phyloP scores from a whole-genome alignment of 441 rosid genomes.

The Populus tomentosa region DNA sequence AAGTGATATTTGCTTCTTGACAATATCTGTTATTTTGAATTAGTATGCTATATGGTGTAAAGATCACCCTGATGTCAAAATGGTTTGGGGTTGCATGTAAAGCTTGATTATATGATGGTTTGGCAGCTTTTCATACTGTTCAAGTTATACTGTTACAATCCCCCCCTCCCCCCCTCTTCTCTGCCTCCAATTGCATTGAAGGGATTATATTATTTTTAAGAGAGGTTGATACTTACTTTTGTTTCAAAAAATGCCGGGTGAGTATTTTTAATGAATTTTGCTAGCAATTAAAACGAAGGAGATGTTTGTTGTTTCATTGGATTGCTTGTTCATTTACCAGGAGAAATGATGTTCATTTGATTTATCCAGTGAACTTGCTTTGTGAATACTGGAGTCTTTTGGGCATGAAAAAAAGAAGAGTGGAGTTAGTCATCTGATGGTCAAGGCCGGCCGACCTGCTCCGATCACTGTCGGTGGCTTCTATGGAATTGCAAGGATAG shows the following conservation, averaged over 20 bases:
- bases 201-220: background rate
- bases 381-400: background rate
- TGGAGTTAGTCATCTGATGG: too few species aligned
- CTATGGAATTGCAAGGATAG: too few species aligned
- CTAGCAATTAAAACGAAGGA: too few species aligned
- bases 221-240: background rate
- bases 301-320: background rate
- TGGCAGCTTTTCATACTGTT: background rate
- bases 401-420: background rate
- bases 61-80: conserved; percentile 1
- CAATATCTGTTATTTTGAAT: background rate
- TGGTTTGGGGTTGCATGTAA: conserved; percentile 7
- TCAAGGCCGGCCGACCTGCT: too few species aligned
- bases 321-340: too few species aligned
- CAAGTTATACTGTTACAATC: background rate
- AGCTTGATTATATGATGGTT: background rate
- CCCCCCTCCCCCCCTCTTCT: background rate
- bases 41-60: background rate
- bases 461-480: too few species aligned
- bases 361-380: background rate
- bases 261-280: background rate
- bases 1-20: conserved; percentile 1
- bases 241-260: background rate
- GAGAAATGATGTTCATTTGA: background rate
- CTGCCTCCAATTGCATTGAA: too few species aligned